Conservation (phyloP, 2,329 filamentous ascomycete species). For the Graphilbum ipis-grandicollis region DNA sequence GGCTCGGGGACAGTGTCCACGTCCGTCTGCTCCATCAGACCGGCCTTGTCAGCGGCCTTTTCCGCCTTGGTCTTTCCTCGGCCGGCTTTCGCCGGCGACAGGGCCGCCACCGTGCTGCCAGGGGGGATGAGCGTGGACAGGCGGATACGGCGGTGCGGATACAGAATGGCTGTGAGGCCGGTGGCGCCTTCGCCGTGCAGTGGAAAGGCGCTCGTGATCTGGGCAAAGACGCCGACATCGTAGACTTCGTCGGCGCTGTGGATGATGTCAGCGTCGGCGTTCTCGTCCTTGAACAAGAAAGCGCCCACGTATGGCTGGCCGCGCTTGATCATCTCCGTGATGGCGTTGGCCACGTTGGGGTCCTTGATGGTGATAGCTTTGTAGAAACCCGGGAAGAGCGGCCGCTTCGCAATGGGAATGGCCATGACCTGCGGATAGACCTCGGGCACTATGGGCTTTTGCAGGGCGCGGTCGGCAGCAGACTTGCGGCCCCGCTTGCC, state of each 20-base stretch:
- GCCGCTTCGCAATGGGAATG: constrained; percentile 84
- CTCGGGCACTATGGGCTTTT: constrained; percentile 81
- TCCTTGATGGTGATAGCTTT: constrained; percentile 96
- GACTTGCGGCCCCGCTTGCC: constrained; percentile 58
- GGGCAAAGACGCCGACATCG: constrained; percentile 91
- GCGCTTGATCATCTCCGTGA: constrained; percentile 90
- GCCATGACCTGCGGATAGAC: constrained; percentile 96
- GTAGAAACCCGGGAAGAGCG: constrained; percentile 94
- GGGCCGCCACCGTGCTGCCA: constrained; percentile 12
- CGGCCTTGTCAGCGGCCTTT: neutral
- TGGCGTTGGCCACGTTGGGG: constrained; percentile 75
- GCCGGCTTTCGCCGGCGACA: neutral
- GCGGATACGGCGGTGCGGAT: constrained; percentile 87
- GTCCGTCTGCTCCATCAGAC: neutral
- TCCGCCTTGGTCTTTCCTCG: neutral
- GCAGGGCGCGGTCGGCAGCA: constrained; percentile 49
- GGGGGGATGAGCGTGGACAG: constrained; percentile 71
- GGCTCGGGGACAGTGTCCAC: constrained; percentile 30
- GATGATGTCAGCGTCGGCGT: constrained; percentile 85
- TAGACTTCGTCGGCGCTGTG: constrained; percentile 82
- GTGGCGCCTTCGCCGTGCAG: constrained; percentile 71
- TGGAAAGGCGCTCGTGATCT: constrained; percentile 92
- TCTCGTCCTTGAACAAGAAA: constrained; percentile 93
- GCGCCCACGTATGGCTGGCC: constrained; percentile 95
- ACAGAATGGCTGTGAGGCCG: constrained; percentile 80